A percentile compares a stretch with the other conserved stretches of the same genome.
Conservation (phyloP, 31 red algal species). For the Pterothamnion heteromorphum region DNA sequence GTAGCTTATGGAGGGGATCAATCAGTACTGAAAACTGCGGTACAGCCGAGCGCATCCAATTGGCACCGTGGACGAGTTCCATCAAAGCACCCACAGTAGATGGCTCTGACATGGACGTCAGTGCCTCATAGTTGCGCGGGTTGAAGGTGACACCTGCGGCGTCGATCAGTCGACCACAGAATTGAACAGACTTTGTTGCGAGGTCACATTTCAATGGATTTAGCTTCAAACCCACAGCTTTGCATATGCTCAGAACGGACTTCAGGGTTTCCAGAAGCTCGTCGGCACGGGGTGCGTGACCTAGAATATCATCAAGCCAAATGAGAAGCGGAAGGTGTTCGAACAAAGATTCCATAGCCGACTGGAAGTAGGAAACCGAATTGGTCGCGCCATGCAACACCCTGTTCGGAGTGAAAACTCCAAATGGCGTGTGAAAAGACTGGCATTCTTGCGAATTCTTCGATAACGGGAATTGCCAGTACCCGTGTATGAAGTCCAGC, state of each 20-base stretch:
- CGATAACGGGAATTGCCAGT: constrained; percentile 52
- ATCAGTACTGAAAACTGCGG: neutral
- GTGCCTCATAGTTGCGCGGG: constrained; percentile 31
- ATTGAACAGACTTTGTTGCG: neutral
- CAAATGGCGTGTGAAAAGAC: constrained; percentile 48
- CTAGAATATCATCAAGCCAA: constrained; percentile 52
- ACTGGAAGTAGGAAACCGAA: constrained; percentile 53
- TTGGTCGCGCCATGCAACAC: constrained; percentile 43
- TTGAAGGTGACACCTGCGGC: neutral
- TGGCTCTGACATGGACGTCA: constrained; percentile 24
- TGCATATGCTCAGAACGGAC: constrained; percentile 14
- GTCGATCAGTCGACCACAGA: constrained; percentile 45
- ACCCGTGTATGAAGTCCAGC: constrained; percentile 55
- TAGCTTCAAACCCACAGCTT: constrained; percentile 39
- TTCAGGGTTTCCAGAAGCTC: constrained; percentile 35
- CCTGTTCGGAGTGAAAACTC: constrained; percentile 48
- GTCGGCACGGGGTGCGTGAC: neutral
- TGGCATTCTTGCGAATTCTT: constrained; percentile 49
- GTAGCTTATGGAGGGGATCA: constrained; percentile 37
- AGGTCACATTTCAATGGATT: constrained; percentile 51
- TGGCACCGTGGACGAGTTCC: constrained; percentile 23
- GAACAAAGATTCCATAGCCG: constrained; percentile 37
- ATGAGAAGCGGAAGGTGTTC: constrained; percentile 42
- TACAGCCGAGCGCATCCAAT: constrained; percentile 42
- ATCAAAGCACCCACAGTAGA: neutral